Base-by-base conservation (phyloP, 768 basidiomycete genomes). In the Russula ochroleuca region DNA sequence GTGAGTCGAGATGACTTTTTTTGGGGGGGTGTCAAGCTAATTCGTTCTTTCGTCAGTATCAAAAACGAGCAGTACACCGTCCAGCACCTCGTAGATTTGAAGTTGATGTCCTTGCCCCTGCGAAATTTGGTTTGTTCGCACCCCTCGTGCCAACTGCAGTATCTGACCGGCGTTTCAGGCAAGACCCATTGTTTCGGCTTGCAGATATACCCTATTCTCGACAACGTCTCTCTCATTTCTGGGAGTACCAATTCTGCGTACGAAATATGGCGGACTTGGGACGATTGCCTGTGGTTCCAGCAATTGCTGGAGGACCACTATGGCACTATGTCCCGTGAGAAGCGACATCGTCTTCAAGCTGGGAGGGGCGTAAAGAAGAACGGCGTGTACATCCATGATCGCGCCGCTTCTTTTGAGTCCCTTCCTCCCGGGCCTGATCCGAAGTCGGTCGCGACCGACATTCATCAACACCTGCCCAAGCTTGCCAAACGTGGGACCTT, bases 391-490 rank as follows among this genome's bases (percentile, higher is more conserved):
- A 81, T 88, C 63, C 83, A 85, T 63, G 86, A 90, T 70, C 78
- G 80, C 61, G 91, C 91, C 2, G 85, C 91, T 1, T 92, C 91
- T 15, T 93, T 87, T 78, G 91, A 92, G 57, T 92, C 90, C 1
- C 79, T 93, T 21, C 91, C 91, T 14, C 87, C 88, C 8, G 91
- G 90, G 9, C 90, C 90, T n/a, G 81, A 90, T 69, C 88, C 89
- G 6, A 82, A 81, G 53, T 85, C 85, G 15, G 81, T 92, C 48
- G 84, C 85, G n/a, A 81, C 78, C 56, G 82, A 88, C 63, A 80
- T 92, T 47, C 88, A 91, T 69, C 68, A 80, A 6, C 74, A 84
- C 69, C 71, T 93, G 3, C 91, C 91, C 21, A 78, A 78, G 59
- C 78, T 93, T 45, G 81, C 83, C 3, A 88, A 86, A 74, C 89